These are phyloP conservation scores for Schizochytrium sp. DNA, from an alignment of 108 stramenopile genomes.

Conservation along the genomic window DNA sequence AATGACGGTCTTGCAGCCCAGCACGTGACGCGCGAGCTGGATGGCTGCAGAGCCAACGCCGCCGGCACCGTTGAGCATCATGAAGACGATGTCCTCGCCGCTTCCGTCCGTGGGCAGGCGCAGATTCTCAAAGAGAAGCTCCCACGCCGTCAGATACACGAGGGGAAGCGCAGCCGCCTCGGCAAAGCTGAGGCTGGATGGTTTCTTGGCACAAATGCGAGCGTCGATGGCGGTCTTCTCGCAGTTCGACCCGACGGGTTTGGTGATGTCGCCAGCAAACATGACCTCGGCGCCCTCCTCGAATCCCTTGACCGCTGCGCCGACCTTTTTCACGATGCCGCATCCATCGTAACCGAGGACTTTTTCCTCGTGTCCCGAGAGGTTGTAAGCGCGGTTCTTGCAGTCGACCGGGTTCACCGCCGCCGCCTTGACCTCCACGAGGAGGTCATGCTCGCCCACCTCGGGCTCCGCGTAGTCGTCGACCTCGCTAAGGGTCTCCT, in stretches of 20 bases:
- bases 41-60: constrained; percentile 12
- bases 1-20: not conserved
- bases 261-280: not conserved
- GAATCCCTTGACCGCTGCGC: not conserved
- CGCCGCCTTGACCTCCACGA: constrained; percentile 7
- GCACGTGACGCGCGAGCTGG: not conserved
- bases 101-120: not conserved
- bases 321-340: not conserved
- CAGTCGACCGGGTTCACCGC: not conserved
- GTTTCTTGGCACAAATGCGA: not conserved
- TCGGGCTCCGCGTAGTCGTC: not conserved
- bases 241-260: not conserved
- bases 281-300: not conserved
- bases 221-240: not conserved
- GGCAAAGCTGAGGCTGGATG: not conserved
- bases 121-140: not conserved
- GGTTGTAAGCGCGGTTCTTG: not conserved
- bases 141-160: constrained; percentile 1
- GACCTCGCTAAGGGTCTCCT: not conserved
- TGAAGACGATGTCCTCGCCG: not conserved
- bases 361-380: not conserved
- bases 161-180: not conserved
- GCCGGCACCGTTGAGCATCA: not conserved
- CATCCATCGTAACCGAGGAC: not conserved
- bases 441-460: not conserved